Evolutionary conservation across 768 basidiomycete genomes (phyloP), one percentile per base, ranked within the genome.

Genomic region (Mycena indigotica): DNA sequence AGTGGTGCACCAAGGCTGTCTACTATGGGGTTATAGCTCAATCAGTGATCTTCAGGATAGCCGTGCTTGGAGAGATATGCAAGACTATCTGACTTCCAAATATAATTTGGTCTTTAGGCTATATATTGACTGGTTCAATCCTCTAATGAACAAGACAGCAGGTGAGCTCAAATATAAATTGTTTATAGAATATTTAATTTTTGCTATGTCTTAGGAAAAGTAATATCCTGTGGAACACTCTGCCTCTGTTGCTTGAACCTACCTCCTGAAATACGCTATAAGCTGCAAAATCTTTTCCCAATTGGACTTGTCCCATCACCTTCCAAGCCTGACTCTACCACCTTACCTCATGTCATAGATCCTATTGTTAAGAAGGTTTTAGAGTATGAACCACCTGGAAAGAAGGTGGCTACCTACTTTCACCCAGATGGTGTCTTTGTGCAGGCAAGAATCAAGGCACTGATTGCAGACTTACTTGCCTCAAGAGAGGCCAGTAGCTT

Each of bases 271-370:
- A 39, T 70, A 8, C 60, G 65, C 8, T 67, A 68, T 53, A 53
- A 50, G 3, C 30, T 53, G 0, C 66, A 72, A 46, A 70, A 72
- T 54, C 45, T 68, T 17, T 69, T 67, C 30, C n/a, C 71, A 44
- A 57, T 64, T 23, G 67, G 65, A 1, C 38, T 71, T 0, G 64
- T 69, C 24, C 72, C 71, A 41, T 65, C 68, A 0, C 72, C 71
- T 5, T 56, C 57, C 8, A 65, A 68, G 28, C 71, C 70, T 12
- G 57, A 49, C 38, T 56, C 56, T 12, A 45, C 41, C 5, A 53
- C 52, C 26, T 45, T 65, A 15, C 25, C 15, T 3, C 45, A 62
- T 35, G 38, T 65, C 16, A 19, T 58, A 25, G 53, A 60, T 6
- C 28, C 24, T 5, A 45, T 60, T 26, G 28, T 55, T 6, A 38